phyloP scores from a whole-genome alignment of 306 rosid genomes.

The Prunus fruticosa region DNA sequence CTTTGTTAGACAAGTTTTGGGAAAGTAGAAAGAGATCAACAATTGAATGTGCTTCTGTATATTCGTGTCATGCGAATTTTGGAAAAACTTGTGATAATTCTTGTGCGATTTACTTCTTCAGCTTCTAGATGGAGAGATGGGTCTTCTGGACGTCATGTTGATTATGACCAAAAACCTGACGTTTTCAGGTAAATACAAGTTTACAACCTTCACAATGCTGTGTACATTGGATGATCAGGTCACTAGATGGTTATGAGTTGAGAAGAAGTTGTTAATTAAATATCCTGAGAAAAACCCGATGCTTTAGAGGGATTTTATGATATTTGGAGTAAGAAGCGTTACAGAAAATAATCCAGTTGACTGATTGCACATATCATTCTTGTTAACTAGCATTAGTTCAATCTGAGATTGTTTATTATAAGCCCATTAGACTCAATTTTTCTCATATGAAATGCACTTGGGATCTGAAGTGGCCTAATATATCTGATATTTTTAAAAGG shows the following conservation, averaged over 20 bases:
- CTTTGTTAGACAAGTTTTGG: neutral
- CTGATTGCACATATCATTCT: neutral
- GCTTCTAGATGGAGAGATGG: conserved; percentile 37
- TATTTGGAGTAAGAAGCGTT: neutral
- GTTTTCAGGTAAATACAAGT: conserved; percentile 27
- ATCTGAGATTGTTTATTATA: neutral
- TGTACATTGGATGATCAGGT: conserved; percentile 2
- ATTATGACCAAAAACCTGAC: conserved; percentile 42
- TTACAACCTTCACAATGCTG: neutral
- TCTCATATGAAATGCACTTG: neutral
- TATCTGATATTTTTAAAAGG: conserved; percentile 10
- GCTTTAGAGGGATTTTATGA: neutral
- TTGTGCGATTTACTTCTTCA: conserved; percentile 7
- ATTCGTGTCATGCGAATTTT: neutral
- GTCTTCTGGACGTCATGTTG: conserved; percentile 39
- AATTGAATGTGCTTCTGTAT: conserved; percentile 5
- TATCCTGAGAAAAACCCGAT: neutral
- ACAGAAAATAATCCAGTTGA: neutral
- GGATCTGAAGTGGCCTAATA: conserved; percentile 2
- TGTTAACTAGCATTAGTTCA: neutral
- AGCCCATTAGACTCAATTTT: neutral
- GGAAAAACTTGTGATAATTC: neutral
- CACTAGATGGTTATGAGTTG: neutral
- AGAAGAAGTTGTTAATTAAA: neutral
- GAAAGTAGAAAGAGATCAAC: neutral